phyloP scores from a whole-genome alignment of 2,329 filamentous ascomycete genomes.

The Trichophyton equinum region DNA sequence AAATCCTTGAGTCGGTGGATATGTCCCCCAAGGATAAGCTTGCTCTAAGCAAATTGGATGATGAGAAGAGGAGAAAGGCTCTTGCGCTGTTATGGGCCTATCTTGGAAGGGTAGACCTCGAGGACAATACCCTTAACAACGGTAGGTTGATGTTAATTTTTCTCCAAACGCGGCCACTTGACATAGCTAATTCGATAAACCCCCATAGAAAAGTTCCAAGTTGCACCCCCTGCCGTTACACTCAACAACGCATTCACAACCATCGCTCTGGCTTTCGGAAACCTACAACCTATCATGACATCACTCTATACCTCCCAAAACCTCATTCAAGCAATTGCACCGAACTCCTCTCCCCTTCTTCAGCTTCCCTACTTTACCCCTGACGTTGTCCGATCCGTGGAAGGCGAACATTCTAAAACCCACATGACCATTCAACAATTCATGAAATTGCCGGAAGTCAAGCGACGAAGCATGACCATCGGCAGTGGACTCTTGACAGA shows the following conservation, averaged over 20 bases:
- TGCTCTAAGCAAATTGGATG: constrained; percentile 67
- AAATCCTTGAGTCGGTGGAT: constrained; percentile 53
- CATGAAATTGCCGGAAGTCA: constrained; percentile 67
- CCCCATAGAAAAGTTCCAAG: constrained; percentile 61
- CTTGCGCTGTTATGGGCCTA: constrained; percentile 91
- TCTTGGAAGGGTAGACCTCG: constrained; percentile 73
- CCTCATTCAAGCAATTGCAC: constrained; percentile 78
- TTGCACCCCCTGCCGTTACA: constrained; percentile 72
- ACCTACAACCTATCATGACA: constrained; percentile 66
- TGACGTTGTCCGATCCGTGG: constrained; percentile 35
- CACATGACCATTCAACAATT: constrained; percentile 76
- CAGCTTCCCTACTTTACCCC: constrained; percentile 82
- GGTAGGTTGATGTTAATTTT: constrained; percentile 24
- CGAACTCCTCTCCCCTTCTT: constrained; percentile 71
- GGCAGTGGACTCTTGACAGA: constrained; percentile 59
- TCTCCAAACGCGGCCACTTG: neutral
- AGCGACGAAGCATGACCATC: constrained; percentile 59
- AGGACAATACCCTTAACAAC: constrained; percentile 62
- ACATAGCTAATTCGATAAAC: constrained; percentile 12
- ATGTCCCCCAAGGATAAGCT: constrained; percentile 62
- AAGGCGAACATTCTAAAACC: constrained; percentile 51
- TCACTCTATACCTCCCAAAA: constrained; percentile 75
- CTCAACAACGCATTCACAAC: constrained; percentile 78
- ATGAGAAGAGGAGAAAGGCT: constrained; percentile 68
- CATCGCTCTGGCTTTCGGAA: constrained; percentile 77